A percentile compares a stretch with the other conserved stretches of the same genome.
Evolutionary conservation across 2,329 filamentous ascomycete species (phyloP).

Genomic region (Aureobasidium musti): DNA sequence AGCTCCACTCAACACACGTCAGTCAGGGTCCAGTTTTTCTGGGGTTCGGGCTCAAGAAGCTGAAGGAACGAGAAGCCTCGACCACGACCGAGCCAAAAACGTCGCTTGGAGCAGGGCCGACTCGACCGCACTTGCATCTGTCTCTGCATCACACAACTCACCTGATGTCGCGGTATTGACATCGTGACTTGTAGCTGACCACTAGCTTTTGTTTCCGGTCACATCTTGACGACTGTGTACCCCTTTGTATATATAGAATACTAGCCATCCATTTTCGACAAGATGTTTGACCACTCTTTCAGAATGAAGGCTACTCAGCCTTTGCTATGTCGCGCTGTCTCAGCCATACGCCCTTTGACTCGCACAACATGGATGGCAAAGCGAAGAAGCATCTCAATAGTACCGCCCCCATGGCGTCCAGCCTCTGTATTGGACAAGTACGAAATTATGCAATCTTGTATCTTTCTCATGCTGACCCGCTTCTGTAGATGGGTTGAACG

Average conservation of each 20-base stretch:
- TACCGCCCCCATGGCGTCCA: constrained; percentile 59
- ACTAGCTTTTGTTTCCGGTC: background rate
- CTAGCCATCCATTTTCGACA: background rate
- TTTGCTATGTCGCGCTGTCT: constrained; percentile 20
- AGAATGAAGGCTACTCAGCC: constrained; percentile 22
- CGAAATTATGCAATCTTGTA: constrained; percentile 32
- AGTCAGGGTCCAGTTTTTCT: constrained; percentile 24
- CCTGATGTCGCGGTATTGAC: constrained; percentile 19
- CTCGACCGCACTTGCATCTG: background rate
- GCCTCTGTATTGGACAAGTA: constrained; percentile 63
- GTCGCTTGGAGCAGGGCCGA: constrained; percentile 21
- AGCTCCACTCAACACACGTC: constrained; percentile 3
- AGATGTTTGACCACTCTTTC: constrained; percentile 13
- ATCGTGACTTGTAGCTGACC: constrained; percentile 13
- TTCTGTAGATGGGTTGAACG: constrained; percentile 79
- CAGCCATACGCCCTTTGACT: constrained; percentile 16
- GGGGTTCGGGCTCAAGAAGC: background rate
- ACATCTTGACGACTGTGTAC: background rate
- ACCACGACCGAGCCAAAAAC: constrained; percentile 8
- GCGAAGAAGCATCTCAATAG: constrained; percentile 29
- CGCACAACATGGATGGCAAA: constrained; percentile 25
- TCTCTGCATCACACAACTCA: constrained; percentile 13
- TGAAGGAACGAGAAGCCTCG: no score
- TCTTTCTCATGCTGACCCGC: constrained; percentile 19
- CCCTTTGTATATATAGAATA: background rate